Evolutionary conservation across 1,284 basidiomycete genomes (phyloP), one percentile per base, ranked within the genome.

Genomic region (Naganishia albida): DNA sequence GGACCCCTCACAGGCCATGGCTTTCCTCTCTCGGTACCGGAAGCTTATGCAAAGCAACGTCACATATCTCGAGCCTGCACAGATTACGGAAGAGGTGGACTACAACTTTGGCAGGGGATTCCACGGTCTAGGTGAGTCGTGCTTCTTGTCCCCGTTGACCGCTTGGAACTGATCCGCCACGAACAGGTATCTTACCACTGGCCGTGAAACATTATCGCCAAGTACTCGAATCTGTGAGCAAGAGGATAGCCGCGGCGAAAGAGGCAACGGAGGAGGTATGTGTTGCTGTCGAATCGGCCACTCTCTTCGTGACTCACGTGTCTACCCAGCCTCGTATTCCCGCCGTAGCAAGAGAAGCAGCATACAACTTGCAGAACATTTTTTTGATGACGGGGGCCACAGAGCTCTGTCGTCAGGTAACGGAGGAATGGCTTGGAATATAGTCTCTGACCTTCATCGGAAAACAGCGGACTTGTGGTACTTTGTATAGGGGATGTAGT

Each of bases 41-140:
- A 80, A 82, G 20, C 72, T 88, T 38, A 74, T 68, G 44, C 40
- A 81, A 84, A 52, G 65, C 79, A 82, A 65, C 55, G 73, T 70
- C 0, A 78, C 81, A 42, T 74, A 78, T 2, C 77, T 79, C n/a
- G 85, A 85, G 54, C 49, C 40, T 39, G 66, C 34, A 25, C 30
- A 56, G 6, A 38, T 62, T 67, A 51, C 82, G 16, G 83, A 85
- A 50, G 90, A 93, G 73, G 87, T 93, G 1, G 92, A 97, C 70
- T 98, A 87, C 78, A 98, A 98, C 75, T 90, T 91, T 74, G 95
- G 88, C 0, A 82, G 95, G 49, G 85, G 87, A 0, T 96, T 96
- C 74, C 94, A 99, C 74, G 89, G 93, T 64, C 81, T 98, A 16
- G 90, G 93, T 92, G 38, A 72, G 71, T 80, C 8, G 46, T 26